These are phyloP conservation scores for Phycomyces blakesleeanus DNA, from an alignment of 192 early-diverging fungal genomes.

Conservation along the genomic window DNA sequence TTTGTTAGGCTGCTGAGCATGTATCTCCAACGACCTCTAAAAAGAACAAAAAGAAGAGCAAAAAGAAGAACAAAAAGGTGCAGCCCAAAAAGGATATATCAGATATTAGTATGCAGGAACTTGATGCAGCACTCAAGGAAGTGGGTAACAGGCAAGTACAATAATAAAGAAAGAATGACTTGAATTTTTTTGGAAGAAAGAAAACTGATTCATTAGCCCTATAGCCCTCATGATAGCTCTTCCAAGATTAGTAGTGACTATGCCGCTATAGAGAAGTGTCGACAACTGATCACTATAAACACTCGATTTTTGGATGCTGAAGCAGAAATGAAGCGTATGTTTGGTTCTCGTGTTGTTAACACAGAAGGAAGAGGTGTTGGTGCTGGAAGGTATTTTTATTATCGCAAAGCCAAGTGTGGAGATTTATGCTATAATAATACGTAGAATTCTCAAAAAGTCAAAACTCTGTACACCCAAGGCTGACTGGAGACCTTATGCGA, in stretches of 20 bases:
- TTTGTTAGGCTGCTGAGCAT: background rate
- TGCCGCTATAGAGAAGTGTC: background rate
- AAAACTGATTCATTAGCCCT: background rate
- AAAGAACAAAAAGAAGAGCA: conserved; percentile 52
- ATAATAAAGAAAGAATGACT: background rate
- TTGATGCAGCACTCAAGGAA: conserved; percentile 60
- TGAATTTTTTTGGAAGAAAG: no score
- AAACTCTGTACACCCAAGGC: conserved; percentile 66
- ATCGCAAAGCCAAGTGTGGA: background rate
- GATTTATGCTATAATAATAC: background rate
- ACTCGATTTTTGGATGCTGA: conserved; percentile 72
- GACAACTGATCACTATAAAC: conserved; percentile 53
- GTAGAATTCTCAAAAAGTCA: conserved; percentile 45
- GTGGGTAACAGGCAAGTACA: conserved; percentile 53
- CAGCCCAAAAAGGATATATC: conserved; percentile 28
- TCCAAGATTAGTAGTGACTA: conserved; percentile 6
- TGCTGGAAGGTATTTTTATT: conserved; percentile 14
- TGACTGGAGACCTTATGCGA: conserved; percentile 65
- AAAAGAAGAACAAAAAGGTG: conserved; percentile 37
- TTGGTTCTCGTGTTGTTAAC: conserved; percentile 81
- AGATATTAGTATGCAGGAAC: conserved; percentile 59
- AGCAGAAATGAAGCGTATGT: conserved; percentile 85
- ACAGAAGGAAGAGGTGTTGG: conserved; percentile 22
- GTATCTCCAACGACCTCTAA: conserved; percentile 17
- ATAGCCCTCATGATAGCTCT: conserved; percentile 6